A percentile compares a stretch with the other conserved stretches of the same genome.
Evolutionary conservation across 108 stramenopile species (phyloP).

Genomic region (Cyclostephanos tholiformis): DNA sequence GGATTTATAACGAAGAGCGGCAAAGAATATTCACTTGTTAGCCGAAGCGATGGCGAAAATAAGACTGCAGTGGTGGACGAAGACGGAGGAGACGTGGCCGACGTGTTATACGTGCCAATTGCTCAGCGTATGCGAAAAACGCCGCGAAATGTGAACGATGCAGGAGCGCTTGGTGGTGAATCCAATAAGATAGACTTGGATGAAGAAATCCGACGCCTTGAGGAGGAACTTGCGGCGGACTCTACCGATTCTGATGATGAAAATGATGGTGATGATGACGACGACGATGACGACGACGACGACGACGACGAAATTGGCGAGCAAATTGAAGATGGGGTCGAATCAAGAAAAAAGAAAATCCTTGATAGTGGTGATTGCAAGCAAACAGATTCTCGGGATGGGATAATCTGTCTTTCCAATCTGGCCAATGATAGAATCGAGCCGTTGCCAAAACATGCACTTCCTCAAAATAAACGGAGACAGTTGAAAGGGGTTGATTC

Average conservation of each 20-base stretch:
- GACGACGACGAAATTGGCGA: conserved; percentile 33
- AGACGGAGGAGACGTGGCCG: conserved; percentile 12
- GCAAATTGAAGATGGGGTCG: neutral
- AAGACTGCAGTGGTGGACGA: neutral
- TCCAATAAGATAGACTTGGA: conserved; percentile 58
- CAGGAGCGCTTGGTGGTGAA: conserved; percentile 1
- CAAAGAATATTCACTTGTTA: conserved; percentile 29
- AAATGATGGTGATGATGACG: conserved; percentile 17
- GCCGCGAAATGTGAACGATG: conserved; percentile 2
- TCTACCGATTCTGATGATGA: conserved; percentile 24
- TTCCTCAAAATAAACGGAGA: conserved; percentile 50
- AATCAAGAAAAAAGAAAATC: conserved; percentile 14
- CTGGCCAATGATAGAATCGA: conserved; percentile 67
- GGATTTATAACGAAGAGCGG: conserved; percentile 55
- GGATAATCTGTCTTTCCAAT: conserved; percentile 65
- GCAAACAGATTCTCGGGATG: conserved; percentile 16
- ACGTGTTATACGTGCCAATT: conserved; percentile 51
- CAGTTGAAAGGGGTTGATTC: conserved; percentile 24
- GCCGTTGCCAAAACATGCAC: conserved; percentile 53
- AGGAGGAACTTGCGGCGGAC: conserved; percentile 69
- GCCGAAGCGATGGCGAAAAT: neutral
- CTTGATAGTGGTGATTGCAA: conserved; percentile 16
- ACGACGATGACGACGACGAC: conserved; percentile 35
- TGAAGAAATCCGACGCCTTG: conserved; percentile 77
- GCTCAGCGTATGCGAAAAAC: conserved; percentile 52